Evolutionary conservation across 805 yeast genomes (phyloP).

Genomic region (Candida methanosorbosa): DNA sequence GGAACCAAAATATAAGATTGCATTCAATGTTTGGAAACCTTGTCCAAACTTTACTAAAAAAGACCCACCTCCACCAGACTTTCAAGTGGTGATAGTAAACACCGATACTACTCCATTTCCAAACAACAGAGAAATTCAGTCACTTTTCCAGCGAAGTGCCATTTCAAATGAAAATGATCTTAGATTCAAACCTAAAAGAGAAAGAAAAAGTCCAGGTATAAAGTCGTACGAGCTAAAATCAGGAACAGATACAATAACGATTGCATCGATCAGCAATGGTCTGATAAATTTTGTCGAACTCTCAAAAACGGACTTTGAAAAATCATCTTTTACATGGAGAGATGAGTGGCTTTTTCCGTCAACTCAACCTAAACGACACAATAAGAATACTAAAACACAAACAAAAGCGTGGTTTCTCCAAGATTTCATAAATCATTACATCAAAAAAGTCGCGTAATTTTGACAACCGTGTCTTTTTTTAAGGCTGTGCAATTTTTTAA

Average conservation of each 20-base stretch:
- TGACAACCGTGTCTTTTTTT: too few relatives aligned
- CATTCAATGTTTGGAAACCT: constrained; percentile 83
- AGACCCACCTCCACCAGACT: constrained; percentile 66
- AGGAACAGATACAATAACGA: constrained; percentile 27
- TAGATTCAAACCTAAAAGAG: too few relatives aligned
- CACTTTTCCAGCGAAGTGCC: constrained; percentile 6
- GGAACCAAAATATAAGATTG: constrained; percentile 22
- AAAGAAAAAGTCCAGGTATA: too few relatives aligned
- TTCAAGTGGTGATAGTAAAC: constrained; percentile 54
- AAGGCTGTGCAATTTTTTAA: too few relatives aligned
- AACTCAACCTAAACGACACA: too few relatives aligned
- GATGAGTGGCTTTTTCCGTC: constrained; percentile 13
- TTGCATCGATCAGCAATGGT: constrained; percentile 75
- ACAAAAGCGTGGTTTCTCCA: too few relatives aligned
- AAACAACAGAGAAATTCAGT: constrained; percentile 28
- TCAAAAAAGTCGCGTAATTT: too few relatives aligned
- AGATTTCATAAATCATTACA: too few relatives aligned
- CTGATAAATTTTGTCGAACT: constrained; percentile 56
- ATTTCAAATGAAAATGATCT: too few relatives aligned
- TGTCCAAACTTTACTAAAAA: constrained; percentile 59
- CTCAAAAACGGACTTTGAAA: constrained; percentile 38
- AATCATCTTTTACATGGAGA: constrained; percentile 20
- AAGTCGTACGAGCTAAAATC: neutral
- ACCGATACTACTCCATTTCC: constrained; percentile 39
- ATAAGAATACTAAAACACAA: too few relatives aligned